Evolutionary conservation across 768 basidiomycete species (phyloP).

Genomic region (Naganishia friedmannii): DNA sequence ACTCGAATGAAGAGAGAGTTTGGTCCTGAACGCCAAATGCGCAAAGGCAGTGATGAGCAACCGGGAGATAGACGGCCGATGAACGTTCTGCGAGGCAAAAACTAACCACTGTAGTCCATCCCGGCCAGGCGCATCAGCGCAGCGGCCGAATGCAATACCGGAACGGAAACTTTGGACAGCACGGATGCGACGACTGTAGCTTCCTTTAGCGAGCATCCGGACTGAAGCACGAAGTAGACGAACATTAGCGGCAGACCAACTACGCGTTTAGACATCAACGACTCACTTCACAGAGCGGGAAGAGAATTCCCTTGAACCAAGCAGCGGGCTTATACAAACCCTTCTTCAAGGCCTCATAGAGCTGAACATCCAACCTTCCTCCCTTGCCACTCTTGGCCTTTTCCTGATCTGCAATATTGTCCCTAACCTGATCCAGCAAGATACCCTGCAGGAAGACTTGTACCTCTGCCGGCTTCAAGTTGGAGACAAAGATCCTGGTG

Average conservation of each 20-base stretch:
- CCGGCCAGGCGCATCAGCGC: constrained; percentile 87
- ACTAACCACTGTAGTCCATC: constrained; percentile 76
- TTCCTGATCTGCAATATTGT: constrained; percentile 70
- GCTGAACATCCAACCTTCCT: constrained; percentile 86
- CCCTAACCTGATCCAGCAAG: constrained; percentile 79
- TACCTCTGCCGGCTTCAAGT: constrained; percentile 91
- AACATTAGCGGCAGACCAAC: neutral
- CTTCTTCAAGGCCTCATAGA: constrained; percentile 88
- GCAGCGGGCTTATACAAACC: constrained; percentile 93
- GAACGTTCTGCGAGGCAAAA: constrained; percentile 43
- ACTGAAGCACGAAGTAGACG: constrained; percentile 52
- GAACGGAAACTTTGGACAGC: constrained; percentile 82
- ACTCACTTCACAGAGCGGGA: constrained; percentile 86
- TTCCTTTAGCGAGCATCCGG: constrained; percentile 85
- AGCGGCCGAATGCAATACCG: constrained; percentile 93
- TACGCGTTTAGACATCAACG: constrained; percentile 4
- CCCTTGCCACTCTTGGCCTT: constrained; percentile 33
- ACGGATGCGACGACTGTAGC: constrained; percentile 91
- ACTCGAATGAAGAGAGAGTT: constrained; percentile 97
- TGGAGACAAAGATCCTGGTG: constrained; percentile 91
- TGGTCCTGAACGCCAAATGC: constrained; percentile 58
- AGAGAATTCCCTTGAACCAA: constrained; percentile 96
- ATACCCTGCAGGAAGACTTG: constrained; percentile 90
- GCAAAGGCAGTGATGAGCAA: neutral
- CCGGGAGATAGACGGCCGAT: too few relatives aligned